Conservation (phyloP, 1,284 basidiomycete species). For the Ceratobasidium sp. region DNA sequence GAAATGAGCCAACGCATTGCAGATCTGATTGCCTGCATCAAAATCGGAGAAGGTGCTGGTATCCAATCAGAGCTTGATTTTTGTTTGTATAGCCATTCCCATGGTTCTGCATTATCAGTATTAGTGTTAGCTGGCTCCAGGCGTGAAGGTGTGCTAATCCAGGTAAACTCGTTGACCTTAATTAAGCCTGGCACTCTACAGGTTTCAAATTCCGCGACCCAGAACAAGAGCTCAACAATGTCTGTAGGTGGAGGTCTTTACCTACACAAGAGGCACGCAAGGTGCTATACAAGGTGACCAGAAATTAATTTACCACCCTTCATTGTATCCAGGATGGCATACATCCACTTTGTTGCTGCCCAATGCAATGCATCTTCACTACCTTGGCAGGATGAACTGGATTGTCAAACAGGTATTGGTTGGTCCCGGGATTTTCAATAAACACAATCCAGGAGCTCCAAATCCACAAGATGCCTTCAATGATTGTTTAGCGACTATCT, state of each 20-base stretch:
- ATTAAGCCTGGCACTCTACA: not conserved
- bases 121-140: not conserved
- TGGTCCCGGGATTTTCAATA: constrained; percentile 4
- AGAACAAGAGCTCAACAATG: not conserved
- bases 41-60: constrained; percentile 1
- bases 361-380: constrained; percentile 13
- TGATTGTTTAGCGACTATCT: not conserved
- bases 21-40: not conserved
- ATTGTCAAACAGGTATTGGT: constrained; percentile 2
- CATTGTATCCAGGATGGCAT: constrained; percentile 13
- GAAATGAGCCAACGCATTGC: not conserved
- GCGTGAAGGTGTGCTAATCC: not conserved
- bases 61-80: not conserved
- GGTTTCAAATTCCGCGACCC: not conserved
- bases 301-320: not conserved
- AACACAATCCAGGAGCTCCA: not conserved
- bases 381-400: constrained; percentile 13
- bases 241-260: not conserved
- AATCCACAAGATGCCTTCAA: constrained; percentile 1
- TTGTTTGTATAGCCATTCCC: not conserved
- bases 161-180: not conserved
- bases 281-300: not conserved
- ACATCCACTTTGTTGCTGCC: not conserved
- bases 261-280: not conserved
- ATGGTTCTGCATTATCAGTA: not conserved